Base-by-base conservation (phyloP, 495 filamentous ascomycete species). In the Penicillium coprophilum region DNA sequence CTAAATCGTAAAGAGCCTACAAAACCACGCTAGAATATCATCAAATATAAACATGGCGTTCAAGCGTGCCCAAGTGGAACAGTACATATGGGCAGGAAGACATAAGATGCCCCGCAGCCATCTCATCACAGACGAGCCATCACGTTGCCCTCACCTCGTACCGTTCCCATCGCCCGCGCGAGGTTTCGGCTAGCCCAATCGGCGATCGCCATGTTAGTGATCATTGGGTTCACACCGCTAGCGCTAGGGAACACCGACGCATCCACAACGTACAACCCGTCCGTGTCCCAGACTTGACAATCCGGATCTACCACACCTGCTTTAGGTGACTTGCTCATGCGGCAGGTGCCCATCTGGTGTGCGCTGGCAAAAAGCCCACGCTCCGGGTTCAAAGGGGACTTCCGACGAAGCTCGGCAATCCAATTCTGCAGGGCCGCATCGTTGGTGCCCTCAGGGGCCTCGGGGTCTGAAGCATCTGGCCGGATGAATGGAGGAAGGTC, bases 201-300 rank as follows among this genome's bases (percentile, higher is more conserved):
- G 24, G 86, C 78, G 60, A 96, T 91, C 3, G 85, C 90, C 91
- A 96, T 94, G 53, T 80, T 87, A 43, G 91, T 96, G 32, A 96
- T 74, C 92, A 96, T 96, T 4, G 92, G 93, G 68, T 96, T 96
- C 11, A 95, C 92, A 6, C 93, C 93, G 60, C 87, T 91, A 6
- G 92, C 91, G 53, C 85, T 89, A 0, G 93, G 93, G 59, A 96
- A 91, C 1, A 96, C 85, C 60, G 90, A 95, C 27, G 91, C 88
- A 76, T 97, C 93, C 3, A 86, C 82, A 3, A 96, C 85, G 64
- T 87, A 94, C 60, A 96, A 56, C 0, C 83, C 85, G 45, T 87
- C 73, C 0, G 81, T 79, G 0, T 84, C 91, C 90, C 90, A 96
- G 4, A 94, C 90, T 60, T 78, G 80, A 1, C 91, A 91, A 46